phyloP scores from a whole-genome alignment of 1,139 yeast genomes.

The Meyerozyma elateridarum region DNA sequence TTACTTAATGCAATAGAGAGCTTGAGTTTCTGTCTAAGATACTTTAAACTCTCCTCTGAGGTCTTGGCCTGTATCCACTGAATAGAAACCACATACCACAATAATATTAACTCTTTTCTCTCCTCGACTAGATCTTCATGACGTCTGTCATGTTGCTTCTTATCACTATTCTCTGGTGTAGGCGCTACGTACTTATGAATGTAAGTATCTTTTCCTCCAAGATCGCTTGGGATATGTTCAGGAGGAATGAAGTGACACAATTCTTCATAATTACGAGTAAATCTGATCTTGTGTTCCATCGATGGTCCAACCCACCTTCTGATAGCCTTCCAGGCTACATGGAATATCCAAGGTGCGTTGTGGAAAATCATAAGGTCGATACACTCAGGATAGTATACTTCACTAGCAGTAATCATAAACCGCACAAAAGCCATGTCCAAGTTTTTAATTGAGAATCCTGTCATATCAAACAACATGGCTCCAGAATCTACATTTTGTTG shows the following conservation, averaged over 20 bases:
- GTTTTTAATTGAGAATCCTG: slow-evolving; percentile 70
- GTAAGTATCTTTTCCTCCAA: slow-evolving; percentile 64
- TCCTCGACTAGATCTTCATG: slow-evolving; percentile 25
- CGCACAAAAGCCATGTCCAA: slow-evolving; percentile 83
- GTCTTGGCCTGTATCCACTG: slow-evolving; percentile 59
- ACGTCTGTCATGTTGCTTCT: slow-evolving; percentile 31
- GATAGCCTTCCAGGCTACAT: slow-evolving; percentile 80
- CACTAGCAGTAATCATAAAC: slow-evolving; percentile 72
- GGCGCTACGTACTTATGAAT: slow-evolving; percentile 57
- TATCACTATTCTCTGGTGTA: slow-evolving; percentile 18
- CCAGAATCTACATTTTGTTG: slow-evolving; percentile 68
- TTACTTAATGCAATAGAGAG: slow-evolving; percentile 45
- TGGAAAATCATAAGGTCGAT: slow-evolving; percentile 72
- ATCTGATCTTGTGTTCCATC: slow-evolving; percentile 74
- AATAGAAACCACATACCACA: slow-evolving; percentile 53
- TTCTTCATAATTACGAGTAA: slow-evolving; percentile 61
- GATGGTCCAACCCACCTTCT: slow-evolving; percentile 88
- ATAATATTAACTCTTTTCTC: slow-evolving; percentile 42
- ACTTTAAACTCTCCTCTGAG: slow-evolving; percentile 37
- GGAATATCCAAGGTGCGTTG: slow-evolving; percentile 88
- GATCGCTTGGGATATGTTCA: slow-evolving; percentile 50
- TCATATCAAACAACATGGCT: slow-evolving; percentile 67
- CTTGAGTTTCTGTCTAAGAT: slow-evolving; percentile 42
- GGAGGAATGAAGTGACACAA: slow-evolving; percentile 51
- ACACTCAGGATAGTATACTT: slow-evolving; percentile 85